Evolutionary conservation across 768 basidiomycete species (phyloP).

Genomic region (Candolleomyces eurysporus): DNA sequence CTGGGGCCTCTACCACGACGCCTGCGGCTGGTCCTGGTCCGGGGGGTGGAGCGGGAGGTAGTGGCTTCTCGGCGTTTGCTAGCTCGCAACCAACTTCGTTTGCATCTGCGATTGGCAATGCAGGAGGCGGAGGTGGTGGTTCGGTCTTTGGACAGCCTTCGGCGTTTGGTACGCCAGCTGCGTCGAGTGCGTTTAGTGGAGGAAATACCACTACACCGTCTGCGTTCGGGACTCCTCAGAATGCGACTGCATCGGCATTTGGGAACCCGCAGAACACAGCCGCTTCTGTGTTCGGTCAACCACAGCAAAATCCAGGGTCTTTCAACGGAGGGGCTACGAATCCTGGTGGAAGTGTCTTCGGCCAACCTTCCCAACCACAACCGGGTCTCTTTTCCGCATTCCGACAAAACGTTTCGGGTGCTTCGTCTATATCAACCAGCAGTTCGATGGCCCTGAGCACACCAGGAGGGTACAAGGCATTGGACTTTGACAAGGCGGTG

Average conservation of each 20-base stretch:
- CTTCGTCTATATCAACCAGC: neutral
- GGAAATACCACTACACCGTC: constrained; percentile 11
- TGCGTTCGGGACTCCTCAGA: constrained; percentile 23
- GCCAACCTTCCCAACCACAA: constrained; percentile 5
- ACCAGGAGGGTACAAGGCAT: neutral
- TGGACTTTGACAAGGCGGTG: constrained; percentile 15
- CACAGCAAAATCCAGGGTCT: constrained; percentile 10
- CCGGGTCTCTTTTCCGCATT: constrained; percentile 10
- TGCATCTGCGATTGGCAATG: constrained; percentile 22
- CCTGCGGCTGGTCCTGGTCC: constrained; percentile 5
- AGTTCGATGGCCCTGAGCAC: neutral
- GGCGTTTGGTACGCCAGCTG: constrained; percentile 27
- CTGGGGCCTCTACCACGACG: constrained; percentile 10
- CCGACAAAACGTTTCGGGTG: constrained; percentile 8
- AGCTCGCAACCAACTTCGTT: constrained; percentile 42
- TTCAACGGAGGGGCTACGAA: neutral
- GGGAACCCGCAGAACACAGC: constrained; percentile 13
- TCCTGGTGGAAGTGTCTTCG: neutral
- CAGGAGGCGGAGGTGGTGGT: constrained; percentile 22
- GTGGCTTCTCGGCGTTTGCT: constrained; percentile 54
- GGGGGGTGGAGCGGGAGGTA: constrained; percentile 23
- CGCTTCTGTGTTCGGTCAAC: constrained; percentile 15
- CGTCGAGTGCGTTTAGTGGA: constrained; percentile 17
- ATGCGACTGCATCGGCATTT: constrained; percentile 14
- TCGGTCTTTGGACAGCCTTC: constrained; percentile 26